Base-by-base conservation (phyloP, 2,329 filamentous ascomycete species). In the Coniochaeta sp. region DNA sequence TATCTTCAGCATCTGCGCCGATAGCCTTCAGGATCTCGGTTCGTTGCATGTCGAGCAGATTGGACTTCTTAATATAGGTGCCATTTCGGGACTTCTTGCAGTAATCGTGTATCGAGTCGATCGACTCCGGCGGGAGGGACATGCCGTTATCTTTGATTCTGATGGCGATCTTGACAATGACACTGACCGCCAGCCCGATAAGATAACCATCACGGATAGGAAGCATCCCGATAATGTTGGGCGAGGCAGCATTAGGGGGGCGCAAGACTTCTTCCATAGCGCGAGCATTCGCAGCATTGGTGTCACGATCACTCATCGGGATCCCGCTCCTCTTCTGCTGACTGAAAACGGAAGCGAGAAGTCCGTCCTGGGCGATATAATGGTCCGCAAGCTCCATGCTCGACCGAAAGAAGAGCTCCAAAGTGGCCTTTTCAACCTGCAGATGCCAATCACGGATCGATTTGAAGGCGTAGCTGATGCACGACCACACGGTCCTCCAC, bases 341-440 rank as follows among this genome's bases (percentile, higher is more conserved):
- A 49, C 64, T 66, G 32, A 91, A 67, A 12, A 88, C 87, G 45
- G 85, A 87, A 2, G 89, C 82, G 56, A 99, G 84, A 53, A 96
- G 79, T 49, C 84, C 85, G 65, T 95, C 94, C 60, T 96, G 85
- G 35, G 89, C 85, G 63, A 97, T 88, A 1, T 96, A 77, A 31
- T 81, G 79, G 62, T 95, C 89, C 1, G 92, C 91, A 63, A 96
- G 88, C 61, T 97, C 90, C 82, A 99, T 99, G 13, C 89, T 88
- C 63, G 96, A 90, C 58, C 94, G 85, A 64, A 91, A 96, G 62
- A 97, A 96, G 52, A 96, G 85, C 61, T 91, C 86, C 89, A 99
- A 91, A 51, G 82, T 75, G 18, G 75, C 70, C 64, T 90, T 94
- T 49, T 92, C 85, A 53, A 89, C 82, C 4, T 79, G 79, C 13